A percentile compares a stretch with the other conserved stretches of the same genome.
These are phyloP conservation scores for Colletotrichum cordylinicola DNA, from an alignment of 2,329 filamentous ascomycete species.

Conservation along the genomic window DNA sequence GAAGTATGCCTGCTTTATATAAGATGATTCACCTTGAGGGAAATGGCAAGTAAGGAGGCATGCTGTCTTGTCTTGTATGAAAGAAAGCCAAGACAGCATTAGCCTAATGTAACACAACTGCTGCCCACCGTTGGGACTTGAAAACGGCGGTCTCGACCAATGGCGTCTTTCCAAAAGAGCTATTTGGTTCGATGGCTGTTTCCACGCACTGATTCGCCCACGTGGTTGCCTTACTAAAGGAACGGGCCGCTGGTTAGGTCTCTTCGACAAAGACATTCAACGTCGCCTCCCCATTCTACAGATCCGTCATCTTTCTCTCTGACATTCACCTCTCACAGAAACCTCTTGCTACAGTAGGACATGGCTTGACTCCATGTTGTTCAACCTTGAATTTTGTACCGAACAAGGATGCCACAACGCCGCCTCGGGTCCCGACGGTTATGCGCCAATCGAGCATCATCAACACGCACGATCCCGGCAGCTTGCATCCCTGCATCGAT, in stretches of 20 bases:
- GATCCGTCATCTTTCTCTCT: neutral
- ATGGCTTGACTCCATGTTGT: neutral
- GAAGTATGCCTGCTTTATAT: neutral
- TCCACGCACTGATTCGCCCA: conserved; percentile 12
- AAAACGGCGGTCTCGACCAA: neutral
- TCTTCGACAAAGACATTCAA: conserved; percentile 7
- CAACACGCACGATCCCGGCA: conserved; percentile 10
- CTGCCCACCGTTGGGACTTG: neutral
- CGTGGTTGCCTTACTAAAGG: conserved; percentile 7
- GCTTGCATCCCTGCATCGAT: conserved; percentile 20
- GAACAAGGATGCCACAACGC: neutral
- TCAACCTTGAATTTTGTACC: neutral
- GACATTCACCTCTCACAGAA: neutral
- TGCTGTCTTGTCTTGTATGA: neutral
- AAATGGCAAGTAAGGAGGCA: neutral
- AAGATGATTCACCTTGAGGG: neutral
- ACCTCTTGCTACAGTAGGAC: neutral
- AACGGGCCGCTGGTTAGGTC: conserved; percentile 15
- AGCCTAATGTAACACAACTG: neutral
- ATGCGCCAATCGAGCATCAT: conserved; percentile 3
- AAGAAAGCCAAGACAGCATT: neutral
- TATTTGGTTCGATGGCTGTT: neutral
- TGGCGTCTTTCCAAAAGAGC: neutral
- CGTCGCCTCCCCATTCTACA: neutral
- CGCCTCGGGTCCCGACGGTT: neutral